phyloP scores from a whole-genome alignment of 129 eudicot genomes.

The Flaveria robusta region DNA sequence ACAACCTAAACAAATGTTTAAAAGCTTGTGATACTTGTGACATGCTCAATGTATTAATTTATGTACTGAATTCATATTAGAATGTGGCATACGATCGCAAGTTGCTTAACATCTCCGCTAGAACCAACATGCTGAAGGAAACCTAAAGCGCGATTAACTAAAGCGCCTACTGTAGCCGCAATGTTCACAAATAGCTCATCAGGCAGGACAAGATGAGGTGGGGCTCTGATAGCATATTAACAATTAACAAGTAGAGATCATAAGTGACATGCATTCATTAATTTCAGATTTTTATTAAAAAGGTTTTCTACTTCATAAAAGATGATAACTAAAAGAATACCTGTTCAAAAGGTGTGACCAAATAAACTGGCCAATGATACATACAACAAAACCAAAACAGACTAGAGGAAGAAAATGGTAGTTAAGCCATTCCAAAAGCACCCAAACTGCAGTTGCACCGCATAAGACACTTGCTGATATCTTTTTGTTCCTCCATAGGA shows the following conservation, averaged over 20 bases:
- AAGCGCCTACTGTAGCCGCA: conserved; percentile 53
- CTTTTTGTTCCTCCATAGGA: conserved; percentile 97
- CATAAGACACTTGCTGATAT: conserved; percentile 69
- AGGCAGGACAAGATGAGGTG: conserved; percentile 65
- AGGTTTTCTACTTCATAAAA: background rate
- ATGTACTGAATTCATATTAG: conserved; percentile 5
- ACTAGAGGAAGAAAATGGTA: conserved; percentile 73
- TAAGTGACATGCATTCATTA: too few relatives aligned
- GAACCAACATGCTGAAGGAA: conserved; percentile 72
- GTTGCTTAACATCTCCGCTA: conserved; percentile 68
- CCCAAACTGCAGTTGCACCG: conserved; percentile 79
- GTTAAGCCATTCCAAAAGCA: conserved; percentile 91
- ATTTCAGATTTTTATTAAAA: background rate
- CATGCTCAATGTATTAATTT: background rate
- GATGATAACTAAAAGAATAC: conserved; percentile 23
- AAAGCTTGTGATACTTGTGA: background rate
- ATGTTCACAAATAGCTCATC: conserved; percentile 59
- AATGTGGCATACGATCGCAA: conserved; percentile 47
- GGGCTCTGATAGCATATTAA: conserved; percentile 75
- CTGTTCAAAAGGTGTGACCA: conserved; percentile 60
- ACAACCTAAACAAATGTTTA: conserved; percentile 44
- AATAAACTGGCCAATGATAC: conserved; percentile 65
- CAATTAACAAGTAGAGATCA: conserved; percentile 1
- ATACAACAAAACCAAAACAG: conserved; percentile 55
- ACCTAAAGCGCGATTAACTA: conserved; percentile 58